phyloP scores from a whole-genome alignment of 805 yeast species.

The Myxozyma udenii region DNA sequence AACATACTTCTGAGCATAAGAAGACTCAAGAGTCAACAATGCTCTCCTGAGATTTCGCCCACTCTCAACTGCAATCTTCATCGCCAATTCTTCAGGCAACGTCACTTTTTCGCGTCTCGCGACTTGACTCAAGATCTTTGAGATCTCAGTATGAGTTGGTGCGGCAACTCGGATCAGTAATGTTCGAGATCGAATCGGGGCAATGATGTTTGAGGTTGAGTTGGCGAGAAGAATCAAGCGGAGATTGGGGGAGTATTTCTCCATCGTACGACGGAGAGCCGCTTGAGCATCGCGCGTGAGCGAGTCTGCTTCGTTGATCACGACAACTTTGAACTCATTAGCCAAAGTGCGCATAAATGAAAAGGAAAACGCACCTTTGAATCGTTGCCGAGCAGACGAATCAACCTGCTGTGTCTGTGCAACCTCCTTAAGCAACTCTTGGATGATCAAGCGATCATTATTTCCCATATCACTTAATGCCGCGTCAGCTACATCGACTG shows the following conservation, averaged over 20 bases:
- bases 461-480: conserved; percentile 79
- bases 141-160: conserved; percentile 63
- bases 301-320: conserved; percentile 88
- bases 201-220: conserved; percentile 85
- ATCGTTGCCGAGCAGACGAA: conserved; percentile 49
- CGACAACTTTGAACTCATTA: conserved; percentile 45
- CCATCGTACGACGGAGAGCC: conserved; percentile 93
- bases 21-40: conserved; percentile 75
- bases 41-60: conserved; percentile 77
- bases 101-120: conserved; percentile 54
- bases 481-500: background rate
- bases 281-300: conserved; percentile 93
- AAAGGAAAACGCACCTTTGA: conserved; percentile 36
- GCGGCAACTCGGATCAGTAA: conserved; percentile 82
- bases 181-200: conserved; percentile 93
- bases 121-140: conserved; percentile 52
- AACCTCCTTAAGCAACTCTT: conserved; percentile 86
- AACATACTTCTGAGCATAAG: conserved; percentile 41
- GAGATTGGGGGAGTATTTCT: conserved; percentile 83
- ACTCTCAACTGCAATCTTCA: conserved; percentile 52
- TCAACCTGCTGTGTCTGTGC: conserved; percentile 97
- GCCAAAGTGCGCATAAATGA: background rate
- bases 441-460: conserved; percentile 91
- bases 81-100: conserved; percentile 44
- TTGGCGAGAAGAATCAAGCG: conserved; percentile 82